Conservation (phyloP, 177 flowering plant genomes). For the Vitis hybrid region DNA sequence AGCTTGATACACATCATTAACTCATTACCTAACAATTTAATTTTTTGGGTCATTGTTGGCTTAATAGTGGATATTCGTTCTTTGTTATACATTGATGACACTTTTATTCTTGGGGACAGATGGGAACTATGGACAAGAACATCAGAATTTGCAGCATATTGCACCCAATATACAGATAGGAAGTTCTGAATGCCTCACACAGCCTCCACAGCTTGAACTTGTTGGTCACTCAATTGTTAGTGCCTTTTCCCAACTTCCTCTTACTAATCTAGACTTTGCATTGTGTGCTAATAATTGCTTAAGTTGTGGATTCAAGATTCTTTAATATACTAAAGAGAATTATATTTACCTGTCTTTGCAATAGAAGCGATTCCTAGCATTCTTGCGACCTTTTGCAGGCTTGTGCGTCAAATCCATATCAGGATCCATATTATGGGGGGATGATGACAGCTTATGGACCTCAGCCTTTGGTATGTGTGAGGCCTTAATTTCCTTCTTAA, state of each 20-base stretch:
- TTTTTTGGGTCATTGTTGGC: too few relatives aligned
- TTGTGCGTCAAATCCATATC: constrained; percentile 62
- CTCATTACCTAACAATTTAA: too few relatives aligned
- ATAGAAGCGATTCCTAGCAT: constrained; percentile 6
- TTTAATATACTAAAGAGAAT: background rate
- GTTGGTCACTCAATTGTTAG: constrained; percentile 80
- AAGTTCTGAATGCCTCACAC: constrained; percentile 39
- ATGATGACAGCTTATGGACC: constrained; percentile 72
- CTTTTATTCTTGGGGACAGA: constrained; percentile 27
- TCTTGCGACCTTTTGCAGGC: constrained; percentile 49
- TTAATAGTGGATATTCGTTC: background rate
- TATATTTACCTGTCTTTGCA: background rate
- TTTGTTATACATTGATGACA: constrained; percentile 1
- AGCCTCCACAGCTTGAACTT: constrained; percentile 70
- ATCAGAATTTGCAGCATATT: constrained; percentile 34
- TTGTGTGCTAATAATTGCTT: background rate
- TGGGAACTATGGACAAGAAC: constrained; percentile 38
- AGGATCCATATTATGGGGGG: constrained; percentile 78
- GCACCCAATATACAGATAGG: constrained; percentile 33
- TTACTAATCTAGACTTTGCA: background rate
- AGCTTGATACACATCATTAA: too few relatives aligned
- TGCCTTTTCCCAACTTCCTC: constrained; percentile 2
- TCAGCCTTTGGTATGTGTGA: constrained; percentile 59
- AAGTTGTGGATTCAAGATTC: background rate
- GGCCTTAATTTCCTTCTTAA: background rate